A percentile compares a stretch with the other conserved stretches of the same genome.
Evolutionary conservation across 2,329 filamentous ascomycete genomes (phyloP).

Genomic region (Arthrobotrys pseudoclavata): DNA sequence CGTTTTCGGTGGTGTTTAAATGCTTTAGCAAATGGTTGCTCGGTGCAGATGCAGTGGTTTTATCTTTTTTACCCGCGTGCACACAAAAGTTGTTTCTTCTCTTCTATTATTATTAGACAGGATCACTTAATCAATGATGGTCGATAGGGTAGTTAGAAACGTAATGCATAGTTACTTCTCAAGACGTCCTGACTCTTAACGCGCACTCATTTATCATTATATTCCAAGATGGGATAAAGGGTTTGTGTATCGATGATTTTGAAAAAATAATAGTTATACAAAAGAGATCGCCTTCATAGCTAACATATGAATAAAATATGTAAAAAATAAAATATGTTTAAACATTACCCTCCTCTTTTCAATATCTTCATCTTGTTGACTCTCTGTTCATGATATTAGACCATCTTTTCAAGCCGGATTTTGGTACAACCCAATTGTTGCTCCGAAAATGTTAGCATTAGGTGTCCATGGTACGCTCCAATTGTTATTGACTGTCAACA

Average conservation of each 20-base stretch:
- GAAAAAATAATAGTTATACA: slow-evolving; percentile 1
- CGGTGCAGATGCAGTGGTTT: background rate
- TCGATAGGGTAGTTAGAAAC: background rate
- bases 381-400: background rate
- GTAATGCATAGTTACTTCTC: background rate
- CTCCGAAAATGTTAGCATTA: slow-evolving; percentile 37
- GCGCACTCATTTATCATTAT: background rate
- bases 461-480: slow-evolving; percentile 35
- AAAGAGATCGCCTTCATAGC: slow-evolving; percentile 7
- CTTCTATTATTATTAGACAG: background rate
- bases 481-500: slow-evolving; percentile 30
- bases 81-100: slow-evolving; percentile 9
- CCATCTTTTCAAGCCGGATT: background rate
- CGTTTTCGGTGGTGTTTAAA: background rate
- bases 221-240: too few relatives aligned
- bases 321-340: background rate
- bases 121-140: background rate
- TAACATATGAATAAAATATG: background rate
- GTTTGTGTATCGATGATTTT: background rate
- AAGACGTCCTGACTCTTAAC: background rate
- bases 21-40: slow-evolving; percentile 7
- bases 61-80: background rate
- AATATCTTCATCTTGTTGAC: background rate
- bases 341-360: slow-evolving; percentile 18
- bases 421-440: slow-evolving; percentile 39